Percentiles rank a stretch among this genome's conserved stretches.
Evolutionary conservation across 1,139 yeast genomes (phyloP).

Genomic region (Saccharomyces uvarum): DNA sequence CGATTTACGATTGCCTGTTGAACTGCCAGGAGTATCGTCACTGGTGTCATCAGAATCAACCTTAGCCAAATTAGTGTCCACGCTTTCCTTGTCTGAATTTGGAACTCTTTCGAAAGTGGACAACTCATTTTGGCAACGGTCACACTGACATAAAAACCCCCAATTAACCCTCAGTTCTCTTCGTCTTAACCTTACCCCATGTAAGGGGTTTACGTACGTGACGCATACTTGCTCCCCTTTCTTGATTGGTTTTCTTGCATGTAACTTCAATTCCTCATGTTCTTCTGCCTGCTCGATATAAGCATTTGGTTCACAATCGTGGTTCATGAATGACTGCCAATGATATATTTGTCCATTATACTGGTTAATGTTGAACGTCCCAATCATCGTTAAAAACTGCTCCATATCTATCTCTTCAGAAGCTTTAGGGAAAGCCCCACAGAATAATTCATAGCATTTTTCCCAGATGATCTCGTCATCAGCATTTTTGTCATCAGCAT

Average conservation of each 20-base stretch:
- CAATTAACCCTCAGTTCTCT: constrained; percentile 65
- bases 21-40: constrained; percentile 8
- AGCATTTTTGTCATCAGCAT: constrained; percentile 42
- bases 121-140: constrained; percentile 54
- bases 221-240: constrained; percentile 64
- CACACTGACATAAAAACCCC: constrained; percentile 74
- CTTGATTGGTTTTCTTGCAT: constrained; percentile 50
- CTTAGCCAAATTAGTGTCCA: constrained; percentile 1
- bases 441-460: constrained; percentile 46
- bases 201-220: constrained; percentile 62
- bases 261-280: constrained; percentile 48
- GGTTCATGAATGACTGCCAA: constrained; percentile 66
- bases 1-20: constrained; percentile 22
- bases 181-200: constrained; percentile 56
- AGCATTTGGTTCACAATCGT: constrained; percentile 67
- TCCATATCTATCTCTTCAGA: constrained; percentile 38
- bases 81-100: constrained; percentile 2
- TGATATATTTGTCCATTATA: constrained; percentile 56
- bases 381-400: constrained; percentile 55
- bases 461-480: constrained; percentile 48
- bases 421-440: constrained; percentile 41
- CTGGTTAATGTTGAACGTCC: constrained; percentile 68
- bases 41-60: background rate
- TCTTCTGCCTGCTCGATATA: constrained; percentile 45
- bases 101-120: constrained; percentile 9